phyloP scores from a whole-genome alignment of 495 filamentous ascomycete genomes.

The Thozetella sp. region DNA sequence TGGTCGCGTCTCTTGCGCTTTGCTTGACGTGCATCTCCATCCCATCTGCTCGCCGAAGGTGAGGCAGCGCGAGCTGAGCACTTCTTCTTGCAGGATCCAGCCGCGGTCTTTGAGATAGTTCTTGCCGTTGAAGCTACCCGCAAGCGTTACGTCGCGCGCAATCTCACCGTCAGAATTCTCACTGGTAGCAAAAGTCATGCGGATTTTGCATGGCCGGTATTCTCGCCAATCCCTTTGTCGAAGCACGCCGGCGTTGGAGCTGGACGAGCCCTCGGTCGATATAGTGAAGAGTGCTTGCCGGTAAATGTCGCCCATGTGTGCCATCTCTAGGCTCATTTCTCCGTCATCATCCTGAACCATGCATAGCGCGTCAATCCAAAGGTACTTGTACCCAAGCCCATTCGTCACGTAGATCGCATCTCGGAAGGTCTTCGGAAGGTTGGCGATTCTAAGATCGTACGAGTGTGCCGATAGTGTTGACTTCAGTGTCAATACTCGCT shows the following conservation, averaged over 20 bases:
- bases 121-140: not conserved
- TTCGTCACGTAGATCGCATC: constrained; percentile 21
- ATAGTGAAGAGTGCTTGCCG: constrained; percentile 15
- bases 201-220: constrained; percentile 4
- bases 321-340: constrained; percentile 11
- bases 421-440: constrained; percentile 19
- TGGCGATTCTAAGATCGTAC: not conserved
- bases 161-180: not conserved
- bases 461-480: constrained; percentile 4
- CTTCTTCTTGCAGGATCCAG: constrained; percentile 23
- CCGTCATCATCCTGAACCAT: constrained; percentile 18
- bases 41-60: constrained; percentile 15
- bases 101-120: constrained; percentile 12
- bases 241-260: constrained; percentile 12
- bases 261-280: constrained; percentile 8
- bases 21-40: constrained; percentile 12
- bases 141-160: not conserved
- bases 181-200: not conserved
- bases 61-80: constrained; percentile 15
- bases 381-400: constrained; percentile 20
- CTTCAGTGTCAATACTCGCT: constrained; percentile 7
- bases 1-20: constrained; percentile 12
- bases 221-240: not conserved
- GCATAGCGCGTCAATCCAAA: constrained; percentile 40
- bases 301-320: constrained; percentile 17